Base-by-base conservation (phyloP, 345 rosid genomes). In the Sisymbrium irio region DNA sequence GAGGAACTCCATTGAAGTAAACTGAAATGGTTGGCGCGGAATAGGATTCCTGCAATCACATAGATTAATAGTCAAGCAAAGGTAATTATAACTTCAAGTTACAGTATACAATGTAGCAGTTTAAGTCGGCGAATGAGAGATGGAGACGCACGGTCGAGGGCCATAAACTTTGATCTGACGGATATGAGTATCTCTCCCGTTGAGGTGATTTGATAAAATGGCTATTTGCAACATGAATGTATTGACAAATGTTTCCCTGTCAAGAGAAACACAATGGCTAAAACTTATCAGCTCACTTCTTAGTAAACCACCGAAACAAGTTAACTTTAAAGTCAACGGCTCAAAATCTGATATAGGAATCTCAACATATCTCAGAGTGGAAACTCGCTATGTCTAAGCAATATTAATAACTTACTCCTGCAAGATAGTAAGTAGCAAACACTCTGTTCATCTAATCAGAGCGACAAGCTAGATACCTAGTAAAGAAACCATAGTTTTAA, bases 121-220 rank as follows among this genome's bases (percentile, higher is more conserved):
- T 25, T 6, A 44, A 49, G 46, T 30, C n/a, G 27, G 59, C 25
- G 37, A 50, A 28, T 61, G 5, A 27, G 57, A 4, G 28, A 14
- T 14, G 3, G 30, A 11, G 33, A 79, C 90, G 14, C 61, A 88
- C 92, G 77, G 88, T 76, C 84, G 84, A 77, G 98, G 95, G 28
- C 93, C 95, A 37, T 90, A 90, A 73, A 92, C 87, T 87, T 88
- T 93, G 88, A 93, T 93, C 82, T 93, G 98, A 42, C 91, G 91
- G 25, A 90, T 76, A 78, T 90, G 98, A 62, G 96, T 88, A 79
- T 93, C 95, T 74, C 93, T 83, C 72, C 98, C 97, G 6, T 88
- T 88, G n/a, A 87, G 90, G 54, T 88, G 95, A 83, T 90, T 92
- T 7, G 96, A 90, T 67, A 90, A 73, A 56, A 92, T 83, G 5